Conservation (phyloP, 768 basidiomycete species). For the Boletus tylopilopsis region DNA sequence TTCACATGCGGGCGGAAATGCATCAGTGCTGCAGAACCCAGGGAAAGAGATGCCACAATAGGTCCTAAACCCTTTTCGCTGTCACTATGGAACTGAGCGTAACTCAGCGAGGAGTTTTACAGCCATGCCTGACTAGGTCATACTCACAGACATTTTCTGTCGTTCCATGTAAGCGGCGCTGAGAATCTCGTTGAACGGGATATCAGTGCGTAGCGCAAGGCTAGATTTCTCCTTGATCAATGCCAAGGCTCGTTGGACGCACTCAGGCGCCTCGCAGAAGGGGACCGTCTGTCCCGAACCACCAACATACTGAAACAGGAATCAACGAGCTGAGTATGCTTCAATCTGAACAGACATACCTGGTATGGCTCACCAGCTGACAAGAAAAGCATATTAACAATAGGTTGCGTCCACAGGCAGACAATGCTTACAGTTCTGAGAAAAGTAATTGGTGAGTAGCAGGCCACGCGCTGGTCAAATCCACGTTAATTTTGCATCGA, state of each 20-base stretch:
- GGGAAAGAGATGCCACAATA: slow-evolving; percentile 67
- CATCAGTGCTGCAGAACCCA: slow-evolving; percentile 77
- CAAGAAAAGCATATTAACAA: not conserved
- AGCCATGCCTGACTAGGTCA: not conserved
- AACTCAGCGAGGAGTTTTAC: slow-evolving; percentile 3
- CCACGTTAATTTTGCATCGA: slow-evolving; percentile 4
- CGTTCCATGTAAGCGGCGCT: slow-evolving; percentile 83
- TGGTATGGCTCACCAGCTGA: slow-evolving; percentile 80
- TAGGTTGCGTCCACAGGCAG: not conserved
- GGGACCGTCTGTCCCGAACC: slow-evolving; percentile 71
- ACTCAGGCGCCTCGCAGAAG: slow-evolving; percentile 52
- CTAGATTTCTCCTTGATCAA: slow-evolving; percentile 56
- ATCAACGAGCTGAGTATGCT: slow-evolving; percentile 5
- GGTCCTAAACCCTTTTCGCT: slow-evolving; percentile 71
- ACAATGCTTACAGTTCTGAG: slow-evolving; percentile 65
- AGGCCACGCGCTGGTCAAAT: slow-evolving; percentile 55
- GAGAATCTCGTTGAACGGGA: slow-evolving; percentile 72
- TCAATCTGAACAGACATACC: slow-evolving; percentile 36
- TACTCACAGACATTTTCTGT: slow-evolving; percentile 75
- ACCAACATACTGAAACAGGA: slow-evolving; percentile 60
- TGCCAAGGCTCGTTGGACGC: slow-evolving; percentile 54
- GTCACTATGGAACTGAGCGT: slow-evolving; percentile 71
- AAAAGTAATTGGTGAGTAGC: slow-evolving; percentile 78
- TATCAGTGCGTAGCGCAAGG: slow-evolving; percentile 38
- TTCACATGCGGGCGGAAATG: slow-evolving; percentile 58